These are phyloP conservation scores for Pseudodiploospora longispora DNA, from an alignment of 2,329 filamentous ascomycete species.

Conservation along the genomic window DNA sequence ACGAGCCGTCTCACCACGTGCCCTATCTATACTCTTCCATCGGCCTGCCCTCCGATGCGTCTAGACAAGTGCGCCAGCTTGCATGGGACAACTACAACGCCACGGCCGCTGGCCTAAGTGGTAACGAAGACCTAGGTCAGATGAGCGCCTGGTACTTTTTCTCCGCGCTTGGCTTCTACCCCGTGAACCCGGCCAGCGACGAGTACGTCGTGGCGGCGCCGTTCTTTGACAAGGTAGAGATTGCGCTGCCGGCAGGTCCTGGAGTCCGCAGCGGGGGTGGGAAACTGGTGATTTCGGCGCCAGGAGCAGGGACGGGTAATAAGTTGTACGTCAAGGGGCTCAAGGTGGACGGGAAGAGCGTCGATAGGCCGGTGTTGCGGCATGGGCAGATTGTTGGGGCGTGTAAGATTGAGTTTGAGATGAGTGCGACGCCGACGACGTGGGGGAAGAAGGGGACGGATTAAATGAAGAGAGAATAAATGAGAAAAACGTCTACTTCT, in stretches of 20 bases:
- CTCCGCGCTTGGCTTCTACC: conserved; percentile 38
- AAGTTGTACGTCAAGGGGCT: conserved; percentile 30
- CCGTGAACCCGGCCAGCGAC: conserved; percentile 34
- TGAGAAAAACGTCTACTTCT: no score
- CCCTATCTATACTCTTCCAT: conserved; percentile 37
- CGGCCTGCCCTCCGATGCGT: conserved; percentile 29
- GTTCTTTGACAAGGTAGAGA: conserved; percentile 35
- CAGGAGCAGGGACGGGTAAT: conserved; percentile 28
- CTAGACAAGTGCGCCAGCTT: conserved; percentile 23
- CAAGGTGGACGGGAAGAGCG: conserved; percentile 28
- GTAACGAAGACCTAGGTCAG: conserved; percentile 41
- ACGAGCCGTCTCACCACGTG: conserved; percentile 40
- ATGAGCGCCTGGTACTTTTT: conserved; percentile 44
- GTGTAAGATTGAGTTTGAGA: conserved; percentile 33
- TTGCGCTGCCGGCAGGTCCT: conserved; percentile 26
- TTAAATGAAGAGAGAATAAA: no score
- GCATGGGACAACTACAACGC: conserved; percentile 32
- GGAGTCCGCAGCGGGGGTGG: not conserved
- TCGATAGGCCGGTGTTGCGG: conserved; percentile 27
- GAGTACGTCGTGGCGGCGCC: conserved; percentile 38
- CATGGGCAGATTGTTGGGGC: conserved; percentile 33
- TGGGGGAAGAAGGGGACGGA: conserved; percentile 10
- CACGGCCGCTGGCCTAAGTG: conserved; percentile 35
- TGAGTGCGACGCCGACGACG: conserved; percentile 29
- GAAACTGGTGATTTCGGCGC: conserved; percentile 32